Percentiles rank a stretch among this genome's conserved stretches.
phyloP scores from a whole-genome alignment of 345 rosid genomes.

The Eucalyptus brandiana region DNA sequence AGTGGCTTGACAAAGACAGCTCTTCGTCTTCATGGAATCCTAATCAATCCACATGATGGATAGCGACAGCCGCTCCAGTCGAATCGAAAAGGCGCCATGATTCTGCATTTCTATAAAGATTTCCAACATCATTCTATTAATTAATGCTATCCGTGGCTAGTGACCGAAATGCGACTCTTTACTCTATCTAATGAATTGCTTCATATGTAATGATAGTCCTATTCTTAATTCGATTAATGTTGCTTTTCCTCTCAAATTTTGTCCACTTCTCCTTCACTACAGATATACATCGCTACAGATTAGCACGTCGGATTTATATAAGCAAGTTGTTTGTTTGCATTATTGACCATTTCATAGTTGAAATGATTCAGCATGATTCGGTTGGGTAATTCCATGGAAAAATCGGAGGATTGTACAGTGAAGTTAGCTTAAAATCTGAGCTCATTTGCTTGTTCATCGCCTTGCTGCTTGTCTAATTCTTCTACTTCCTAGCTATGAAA shows the following conservation, averaged over 20 bases:
- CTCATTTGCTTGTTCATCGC: not conserved
- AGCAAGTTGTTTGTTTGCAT: not conserved
- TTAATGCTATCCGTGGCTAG: not conserved
- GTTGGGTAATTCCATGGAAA: not conserved
- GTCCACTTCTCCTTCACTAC: not conserved
- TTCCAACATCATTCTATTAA: not conserved
- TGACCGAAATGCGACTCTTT: not conserved
- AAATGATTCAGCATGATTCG: not conserved
- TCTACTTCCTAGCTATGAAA: not conserved
- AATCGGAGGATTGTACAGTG: not conserved
- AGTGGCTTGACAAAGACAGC: not conserved
- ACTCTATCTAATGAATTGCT: not conserved
- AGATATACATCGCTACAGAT: not conserved
- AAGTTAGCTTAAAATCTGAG: not conserved
- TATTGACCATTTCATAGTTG: not conserved
- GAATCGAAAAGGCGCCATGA: not conserved
- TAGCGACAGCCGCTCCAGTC: not conserved
- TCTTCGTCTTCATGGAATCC: not conserved
- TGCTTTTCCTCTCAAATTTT: not conserved
- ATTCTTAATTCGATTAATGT: not conserved
- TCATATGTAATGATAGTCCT: not conserved
- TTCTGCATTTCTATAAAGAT: not conserved
- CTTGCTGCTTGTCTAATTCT: not conserved
- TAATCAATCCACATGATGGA: not conserved
- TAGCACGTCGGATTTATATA: not conserved